These are phyloP conservation scores for Ochromonas danica DNA, from an alignment of 108 stramenopile species.

Conservation along the genomic window DNA sequence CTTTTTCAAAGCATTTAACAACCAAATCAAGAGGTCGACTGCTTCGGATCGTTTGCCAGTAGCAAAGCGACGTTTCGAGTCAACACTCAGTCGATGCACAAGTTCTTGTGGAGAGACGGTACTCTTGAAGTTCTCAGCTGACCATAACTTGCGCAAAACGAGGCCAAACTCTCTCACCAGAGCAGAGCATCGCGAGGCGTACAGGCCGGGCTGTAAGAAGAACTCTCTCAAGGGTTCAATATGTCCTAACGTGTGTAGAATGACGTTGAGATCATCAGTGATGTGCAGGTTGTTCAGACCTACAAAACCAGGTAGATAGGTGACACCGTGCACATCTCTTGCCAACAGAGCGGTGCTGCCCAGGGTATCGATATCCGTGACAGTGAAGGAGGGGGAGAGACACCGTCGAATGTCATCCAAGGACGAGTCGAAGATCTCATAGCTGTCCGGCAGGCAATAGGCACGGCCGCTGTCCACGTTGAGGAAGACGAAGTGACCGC, in stretches of 20 bases:
- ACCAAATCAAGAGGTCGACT: constrained; percentile 90
- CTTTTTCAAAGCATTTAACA: constrained; percentile 83
- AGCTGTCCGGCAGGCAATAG: constrained; percentile 91
- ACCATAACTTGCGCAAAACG: constrained; percentile 85
- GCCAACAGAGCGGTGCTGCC: constrained; percentile 72
- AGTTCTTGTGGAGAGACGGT: constrained; percentile 91
- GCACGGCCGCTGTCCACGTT: constrained; percentile 65
- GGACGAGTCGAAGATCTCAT: constrained; percentile 82
- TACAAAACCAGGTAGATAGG: constrained; percentile 90
- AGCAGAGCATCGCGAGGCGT: neutral
- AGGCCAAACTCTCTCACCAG: neutral
- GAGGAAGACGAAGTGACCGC: constrained; percentile 86
- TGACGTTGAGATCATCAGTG: constrained; percentile 87
- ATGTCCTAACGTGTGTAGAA: constrained; percentile 85
- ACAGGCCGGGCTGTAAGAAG: constrained; percentile 64
- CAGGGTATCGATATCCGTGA: constrained; percentile 63
- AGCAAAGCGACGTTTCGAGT: constrained; percentile 78
- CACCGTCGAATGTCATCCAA: constrained; percentile 77
- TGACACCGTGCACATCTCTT: constrained; percentile 80
- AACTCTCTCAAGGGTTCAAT: constrained; percentile 84
- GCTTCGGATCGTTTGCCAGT: constrained; percentile 82
- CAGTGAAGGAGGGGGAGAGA: constrained; percentile 72
- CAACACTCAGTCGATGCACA: constrained; percentile 76
- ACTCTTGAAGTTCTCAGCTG: constrained; percentile 80
- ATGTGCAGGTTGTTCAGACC: constrained; percentile 87